phyloP scores from a whole-genome alignment of 176 grass and related monocot species.

The Aegilops tauschii region DNA sequence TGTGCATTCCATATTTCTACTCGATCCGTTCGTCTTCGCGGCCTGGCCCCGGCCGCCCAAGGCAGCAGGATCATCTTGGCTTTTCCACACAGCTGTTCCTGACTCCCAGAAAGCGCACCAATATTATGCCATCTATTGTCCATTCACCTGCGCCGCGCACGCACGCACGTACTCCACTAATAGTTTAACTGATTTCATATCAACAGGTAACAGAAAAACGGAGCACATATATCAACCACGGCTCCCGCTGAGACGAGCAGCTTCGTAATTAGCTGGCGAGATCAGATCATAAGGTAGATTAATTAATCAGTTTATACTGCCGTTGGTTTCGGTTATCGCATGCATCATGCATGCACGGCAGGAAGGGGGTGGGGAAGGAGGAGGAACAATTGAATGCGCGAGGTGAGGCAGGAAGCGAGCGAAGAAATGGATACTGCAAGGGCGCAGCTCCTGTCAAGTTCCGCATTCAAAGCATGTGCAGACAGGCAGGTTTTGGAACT shows the following conservation, averaged over 20 bases:
- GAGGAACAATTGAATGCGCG: conserved; percentile 10
- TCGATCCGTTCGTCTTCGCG: background rate
- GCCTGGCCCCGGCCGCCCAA: conserved; percentile 39
- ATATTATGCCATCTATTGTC: background rate
- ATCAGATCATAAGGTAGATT: background rate
- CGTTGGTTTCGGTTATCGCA: background rate
- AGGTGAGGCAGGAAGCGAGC: background rate
- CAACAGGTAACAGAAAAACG: too few species aligned
- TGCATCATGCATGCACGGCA: background rate
- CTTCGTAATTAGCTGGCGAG: background rate
- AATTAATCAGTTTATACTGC: too few species aligned
- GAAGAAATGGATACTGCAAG: conserved; percentile 20
- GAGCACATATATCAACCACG: too few species aligned
- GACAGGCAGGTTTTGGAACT: conserved; percentile 17
- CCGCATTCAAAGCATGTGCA: conserved; percentile 25
- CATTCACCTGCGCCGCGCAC: background rate
- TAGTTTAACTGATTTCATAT: background rate
- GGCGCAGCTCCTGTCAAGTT: conserved; percentile 28
- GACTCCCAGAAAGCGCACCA: background rate
- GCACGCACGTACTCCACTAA: background rate
- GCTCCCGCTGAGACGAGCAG: too few species aligned
- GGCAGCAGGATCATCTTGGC: conserved; percentile 8
- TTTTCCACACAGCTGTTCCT: background rate
- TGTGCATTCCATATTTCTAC: background rate
- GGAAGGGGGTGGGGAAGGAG: background rate